phyloP scores from a whole-genome alignment of 2,329 filamentous ascomycete species.

The Aspergillus tubingensis region DNA sequence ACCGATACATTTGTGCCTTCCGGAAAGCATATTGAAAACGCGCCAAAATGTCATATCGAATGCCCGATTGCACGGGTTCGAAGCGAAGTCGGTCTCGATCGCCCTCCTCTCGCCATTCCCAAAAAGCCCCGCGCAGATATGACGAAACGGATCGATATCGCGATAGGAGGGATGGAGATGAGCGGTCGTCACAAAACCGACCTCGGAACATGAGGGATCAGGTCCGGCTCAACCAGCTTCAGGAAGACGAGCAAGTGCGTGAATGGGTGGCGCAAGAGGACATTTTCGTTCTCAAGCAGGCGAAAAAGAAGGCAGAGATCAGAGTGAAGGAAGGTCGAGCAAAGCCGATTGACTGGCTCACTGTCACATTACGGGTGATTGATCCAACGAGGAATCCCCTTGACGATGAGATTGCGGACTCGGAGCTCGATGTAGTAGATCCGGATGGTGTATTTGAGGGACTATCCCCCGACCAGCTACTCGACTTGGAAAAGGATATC shows the following conservation, averaged over 20 bases:
- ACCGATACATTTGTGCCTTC: not conserved
- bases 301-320: slow-evolving; percentile 97
- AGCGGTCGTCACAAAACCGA: slow-evolving; percentile 25
- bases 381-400: slow-evolving; percentile 77
- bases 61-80: slow-evolving; percentile 34
- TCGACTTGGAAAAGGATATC: slow-evolving; percentile 80
- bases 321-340: slow-evolving; percentile 88
- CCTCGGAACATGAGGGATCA: slow-evolving; percentile 46
- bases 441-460: slow-evolving; percentile 79
- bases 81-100: slow-evolving; percentile 48
- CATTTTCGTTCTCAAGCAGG: slow-evolving; percentile 91
- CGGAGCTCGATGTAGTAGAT: slow-evolving; percentile 75
- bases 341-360: slow-evolving; percentile 89
- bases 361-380: slow-evolving; percentile 85
- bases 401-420: slow-evolving; percentile 79
- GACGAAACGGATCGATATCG: slow-evolving; percentile 33
- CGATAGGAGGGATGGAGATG: slow-evolving; percentile 28
- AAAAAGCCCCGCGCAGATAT: slow-evolving; percentile 39
- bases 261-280: slow-evolving; percentile 94
- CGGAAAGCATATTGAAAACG: not conserved
- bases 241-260: slow-evolving; percentile 74
- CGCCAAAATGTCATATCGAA: slow-evolving; percentile 35
- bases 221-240: slow-evolving; percentile 56
- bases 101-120: slow-evolving; percentile 42
- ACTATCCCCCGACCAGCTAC: slow-evolving; percentile 66